A percentile compares a stretch with the other conserved stretches of the same genome.
Conservation (phyloP, 2,329 filamentous ascomycete species). For the Colletotrichum salicis region DNA sequence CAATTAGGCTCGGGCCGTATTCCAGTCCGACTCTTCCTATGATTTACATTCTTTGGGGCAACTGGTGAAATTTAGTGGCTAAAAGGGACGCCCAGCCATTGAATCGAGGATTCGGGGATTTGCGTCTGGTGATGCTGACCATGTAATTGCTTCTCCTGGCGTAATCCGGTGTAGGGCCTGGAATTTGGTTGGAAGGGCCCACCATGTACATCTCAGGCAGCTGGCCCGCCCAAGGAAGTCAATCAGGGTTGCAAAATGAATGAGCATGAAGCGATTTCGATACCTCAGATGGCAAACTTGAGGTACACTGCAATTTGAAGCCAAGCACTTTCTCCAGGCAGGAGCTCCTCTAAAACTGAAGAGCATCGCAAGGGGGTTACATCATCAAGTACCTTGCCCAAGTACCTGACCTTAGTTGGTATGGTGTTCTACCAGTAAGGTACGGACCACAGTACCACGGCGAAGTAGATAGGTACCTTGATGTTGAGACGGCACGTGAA, state of each 20-base stretch:
- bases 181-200: not conserved
- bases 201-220: not conserved
- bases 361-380: not conserved
- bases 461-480: not conserved
- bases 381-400: not conserved
- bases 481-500: slow-evolving; percentile 22
- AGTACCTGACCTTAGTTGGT: not conserved
- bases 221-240: not conserved
- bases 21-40: not conserved
- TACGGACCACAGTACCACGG: not conserved
- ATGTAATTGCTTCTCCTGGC: not conserved
- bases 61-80: not conserved
- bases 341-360: not conserved
- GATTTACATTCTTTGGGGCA: not conserved
- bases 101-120: not conserved
- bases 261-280: not conserved
- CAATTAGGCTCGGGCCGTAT: not conserved
- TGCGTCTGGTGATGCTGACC: not conserved
- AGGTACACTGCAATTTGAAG: not conserved
- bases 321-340: not conserved
- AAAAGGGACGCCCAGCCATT: not conserved
- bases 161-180: not conserved
- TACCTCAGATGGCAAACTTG: not conserved
- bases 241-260: not conserved
- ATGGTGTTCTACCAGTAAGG: not conserved